A percentile compares a stretch with the other conserved stretches of the same genome.
phyloP scores from a whole-genome alignment of 2,329 filamentous ascomycete genomes.

The Cladobotryum protrusum region DNA sequence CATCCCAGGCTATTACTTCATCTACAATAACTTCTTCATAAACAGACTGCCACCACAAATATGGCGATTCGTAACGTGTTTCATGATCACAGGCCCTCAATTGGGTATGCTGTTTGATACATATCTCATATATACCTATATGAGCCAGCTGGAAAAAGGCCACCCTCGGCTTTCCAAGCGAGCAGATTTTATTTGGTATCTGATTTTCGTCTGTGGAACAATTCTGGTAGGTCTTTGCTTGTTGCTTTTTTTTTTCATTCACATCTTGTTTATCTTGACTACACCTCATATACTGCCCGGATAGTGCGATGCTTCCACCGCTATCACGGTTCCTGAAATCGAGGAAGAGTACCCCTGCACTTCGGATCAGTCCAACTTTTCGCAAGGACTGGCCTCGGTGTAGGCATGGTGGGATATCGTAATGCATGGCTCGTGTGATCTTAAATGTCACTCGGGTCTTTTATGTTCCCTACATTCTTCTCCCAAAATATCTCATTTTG shows the following conservation, averaged over 20 bases:
- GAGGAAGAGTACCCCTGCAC: conserved; percentile 74
- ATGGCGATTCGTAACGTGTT: conserved; percentile 37
- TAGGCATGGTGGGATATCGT: conserved; percentile 70
- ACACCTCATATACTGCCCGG: conserved; percentile 68
- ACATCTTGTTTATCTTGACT: conserved; percentile 8
- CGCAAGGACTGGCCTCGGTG: conserved; percentile 61
- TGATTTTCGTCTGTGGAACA: conserved; percentile 63
- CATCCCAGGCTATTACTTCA: conserved; percentile 42
- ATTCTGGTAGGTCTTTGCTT: conserved; percentile 65
- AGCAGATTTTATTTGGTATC: conserved; percentile 75
- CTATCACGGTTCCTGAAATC: conserved; percentile 79
- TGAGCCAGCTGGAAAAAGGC: conserved; percentile 64
- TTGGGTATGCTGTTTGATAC: conserved; percentile 62
- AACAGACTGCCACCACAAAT: conserved; percentile 44
- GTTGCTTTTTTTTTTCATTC: conserved; percentile 10
- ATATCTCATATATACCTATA: conserved; percentile 71
- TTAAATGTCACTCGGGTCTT: conserved; percentile 52
- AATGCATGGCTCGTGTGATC: conserved; percentile 61
- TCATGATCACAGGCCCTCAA: conserved; percentile 33
- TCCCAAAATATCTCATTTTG: conserved; percentile 1
- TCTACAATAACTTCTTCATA: conserved; percentile 47
- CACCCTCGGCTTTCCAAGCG: conserved; percentile 66
- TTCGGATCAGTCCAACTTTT: conserved; percentile 55
- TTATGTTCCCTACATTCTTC: conserved; percentile 56
- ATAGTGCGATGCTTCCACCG: conserved; percentile 58